These are phyloP conservation scores for Metarhizium humberi DNA, from an alignment of 2,329 filamentous ascomycete species.

Conservation along the genomic window DNA sequence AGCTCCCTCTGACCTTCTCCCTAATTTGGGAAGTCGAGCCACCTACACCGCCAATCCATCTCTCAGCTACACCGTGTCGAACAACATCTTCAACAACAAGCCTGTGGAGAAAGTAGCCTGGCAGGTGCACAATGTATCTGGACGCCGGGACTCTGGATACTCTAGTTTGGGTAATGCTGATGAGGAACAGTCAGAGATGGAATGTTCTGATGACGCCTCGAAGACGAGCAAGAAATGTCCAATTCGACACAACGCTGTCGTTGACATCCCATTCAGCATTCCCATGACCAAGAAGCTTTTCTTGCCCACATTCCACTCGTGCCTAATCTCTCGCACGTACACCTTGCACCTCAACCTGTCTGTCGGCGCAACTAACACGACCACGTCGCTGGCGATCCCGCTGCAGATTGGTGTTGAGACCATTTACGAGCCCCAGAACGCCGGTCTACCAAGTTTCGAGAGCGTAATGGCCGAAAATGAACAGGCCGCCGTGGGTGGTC, in stretches of 20 bases:
- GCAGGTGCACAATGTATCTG: slow-evolving; percentile 25
- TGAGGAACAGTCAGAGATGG: slow-evolving; percentile 26
- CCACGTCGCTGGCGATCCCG: slow-evolving; percentile 36
- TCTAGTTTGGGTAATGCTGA: slow-evolving; percentile 28
- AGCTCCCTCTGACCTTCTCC: slow-evolving; percentile 34
- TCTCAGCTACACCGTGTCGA: slow-evolving; percentile 37
- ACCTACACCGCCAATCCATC: slow-evolving; percentile 30
- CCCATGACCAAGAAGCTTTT: slow-evolving; percentile 40
- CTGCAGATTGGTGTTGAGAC: slow-evolving; percentile 41
- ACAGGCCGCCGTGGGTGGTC: slow-evolving; percentile 33
- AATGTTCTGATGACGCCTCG: slow-evolving; percentile 13
- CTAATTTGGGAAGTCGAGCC: slow-evolving; percentile 39
- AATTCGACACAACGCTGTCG: slow-evolving; percentile 29
- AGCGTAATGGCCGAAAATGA: slow-evolving; percentile 31
- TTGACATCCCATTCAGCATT: slow-evolving; percentile 40
- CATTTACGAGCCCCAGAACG: slow-evolving; percentile 20
- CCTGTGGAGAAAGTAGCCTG: slow-evolving; percentile 29
- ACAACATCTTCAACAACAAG: slow-evolving; percentile 28
- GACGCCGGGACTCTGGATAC: slow-evolving; percentile 45
- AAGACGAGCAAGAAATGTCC: slow-evolving; percentile 17
- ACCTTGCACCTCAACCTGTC: slow-evolving; percentile 37
- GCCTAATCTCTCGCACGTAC: slow-evolving; percentile 47
- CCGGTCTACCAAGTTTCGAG: slow-evolving; percentile 40
- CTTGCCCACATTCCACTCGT: slow-evolving; percentile 49
- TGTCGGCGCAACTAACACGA: slow-evolving; percentile 31